Evolutionary conservation across 805 yeast genomes (phyloP), one percentile per base, ranked within the genome.

Genomic region (Kodamaea kakaduensis): DNA sequence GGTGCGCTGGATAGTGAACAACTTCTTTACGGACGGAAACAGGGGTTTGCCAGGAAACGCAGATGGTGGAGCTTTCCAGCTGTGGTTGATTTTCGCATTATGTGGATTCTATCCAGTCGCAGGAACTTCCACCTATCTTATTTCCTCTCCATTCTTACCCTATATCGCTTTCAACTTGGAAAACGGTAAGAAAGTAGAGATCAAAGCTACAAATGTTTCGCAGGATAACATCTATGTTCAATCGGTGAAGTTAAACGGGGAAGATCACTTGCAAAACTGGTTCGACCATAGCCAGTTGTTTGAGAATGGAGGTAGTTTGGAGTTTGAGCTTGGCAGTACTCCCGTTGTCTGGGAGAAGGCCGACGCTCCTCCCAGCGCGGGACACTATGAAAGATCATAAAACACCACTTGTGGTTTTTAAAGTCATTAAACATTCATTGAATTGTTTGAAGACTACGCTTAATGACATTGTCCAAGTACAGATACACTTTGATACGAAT

Each of bases 51-150:
- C 68, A 5, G 66, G 66, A 1, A 60, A 61, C 36, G 57, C 65
- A 1, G 67, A 61, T 38, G 61, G 59, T 8, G 67, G 67, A 5
- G 62, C 68, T 9, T 60, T 62, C 64, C 65, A 59, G 36, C 50
- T 59, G 3, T 62, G 64, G 64, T 34, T 58, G 10, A 51, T 59
- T 34, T 60, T 59, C 46, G 58, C 50, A 3, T 32, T 61, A 31
- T 40, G 56, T 27, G 68, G 68, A 2, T 25, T 62, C 7, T 61
- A 60, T 33, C 68, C 67, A 5, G 50, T 59, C 14, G 43, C 67
- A 5, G 65, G 64, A 1, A 59, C 66, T 3, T 52, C 61, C 8
- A 51, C 60, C 1, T 62, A 61, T 37, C 45, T 62, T 13, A 31
- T 61, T 6, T 38, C 57, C 4, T 43, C 62, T 2, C 68, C 67